phyloP scores from a whole-genome alignment of 805 yeast species.

The Ogataea dorogensis region DNA sequence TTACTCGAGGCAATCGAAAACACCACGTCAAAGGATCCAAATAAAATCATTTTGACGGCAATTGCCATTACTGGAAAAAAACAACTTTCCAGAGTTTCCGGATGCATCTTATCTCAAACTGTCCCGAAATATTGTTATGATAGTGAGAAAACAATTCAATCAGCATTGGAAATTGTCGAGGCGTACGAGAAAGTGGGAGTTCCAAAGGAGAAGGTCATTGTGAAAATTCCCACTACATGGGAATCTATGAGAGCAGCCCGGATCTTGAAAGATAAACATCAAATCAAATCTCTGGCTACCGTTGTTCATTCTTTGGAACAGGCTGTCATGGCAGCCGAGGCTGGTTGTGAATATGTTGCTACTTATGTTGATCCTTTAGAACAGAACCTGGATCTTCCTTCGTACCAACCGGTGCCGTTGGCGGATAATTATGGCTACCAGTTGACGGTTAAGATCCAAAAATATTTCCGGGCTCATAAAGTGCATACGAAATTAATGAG shows the following conservation, averaged over 20 bases:
- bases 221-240: constrained; percentile 35
- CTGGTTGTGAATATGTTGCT: constrained; percentile 32
- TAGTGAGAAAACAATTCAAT: constrained; percentile 21
- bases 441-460: constrained; percentile 29
- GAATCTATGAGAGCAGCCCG: constrained; percentile 32
- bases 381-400: constrained; percentile 26
- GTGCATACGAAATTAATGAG: constrained; percentile 27
- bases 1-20: constrained; percentile 16
- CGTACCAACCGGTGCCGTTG: constrained; percentile 16
- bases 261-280: constrained; percentile 18
- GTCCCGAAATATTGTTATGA: constrained; percentile 25
- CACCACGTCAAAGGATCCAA: constrained; percentile 11
- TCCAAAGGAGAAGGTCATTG: constrained; percentile 27
- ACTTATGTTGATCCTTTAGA: constrained; percentile 35
- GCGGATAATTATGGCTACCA: constrained; percentile 30
- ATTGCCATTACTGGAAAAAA: constrained; percentile 23
- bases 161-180: constrained; percentile 26
- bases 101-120: constrained; percentile 26
- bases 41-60: constrained; percentile 16
- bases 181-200: constrained; percentile 33
- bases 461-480: constrained; percentile 31
- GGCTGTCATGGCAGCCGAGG: constrained; percentile 36
- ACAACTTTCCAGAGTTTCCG: constrained; percentile 16
- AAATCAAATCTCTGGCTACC: constrained; percentile 33
- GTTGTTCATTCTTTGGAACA: constrained; percentile 35